These are phyloP conservation scores for Brassica nigra DNA, from an alignment of 345 rosid genomes.

Conservation along the genomic window DNA sequence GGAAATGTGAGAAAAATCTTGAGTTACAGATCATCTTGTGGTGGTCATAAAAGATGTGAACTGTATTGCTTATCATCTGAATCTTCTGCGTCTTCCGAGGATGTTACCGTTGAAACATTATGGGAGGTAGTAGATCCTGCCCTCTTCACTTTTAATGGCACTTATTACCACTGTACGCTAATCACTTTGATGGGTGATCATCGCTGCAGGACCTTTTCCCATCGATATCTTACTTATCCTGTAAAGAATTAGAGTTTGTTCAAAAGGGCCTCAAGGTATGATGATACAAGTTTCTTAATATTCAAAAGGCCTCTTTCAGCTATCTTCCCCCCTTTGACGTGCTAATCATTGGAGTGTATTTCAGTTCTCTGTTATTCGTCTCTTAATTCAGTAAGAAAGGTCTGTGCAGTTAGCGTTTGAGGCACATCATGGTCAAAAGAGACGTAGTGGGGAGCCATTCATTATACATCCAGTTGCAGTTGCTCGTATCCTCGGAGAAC, in stretches of 20 bases:
- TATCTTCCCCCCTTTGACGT: neutral
- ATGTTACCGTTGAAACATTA: constrained; percentile 71
- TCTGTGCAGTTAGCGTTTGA: constrained; percentile 82
- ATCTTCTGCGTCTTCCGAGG: constrained; percentile 45
- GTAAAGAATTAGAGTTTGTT: constrained; percentile 82
- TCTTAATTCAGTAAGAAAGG: constrained; percentile 41
- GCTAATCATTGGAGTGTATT: constrained; percentile 5
- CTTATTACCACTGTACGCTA: neutral
- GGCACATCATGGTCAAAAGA: constrained; percentile 96
- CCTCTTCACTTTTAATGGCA: constrained; percentile 14
- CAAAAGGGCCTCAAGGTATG: constrained; percentile 75
- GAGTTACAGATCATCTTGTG: constrained; percentile 48
- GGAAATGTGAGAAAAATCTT: constrained; percentile 45
- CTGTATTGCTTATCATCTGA: constrained; percentile 51
- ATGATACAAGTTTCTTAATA: constrained; percentile 24
- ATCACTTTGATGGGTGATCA: constrained; percentile 10
- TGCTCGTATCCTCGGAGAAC: constrained; percentile 95
- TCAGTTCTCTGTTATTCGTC: constrained; percentile 20
- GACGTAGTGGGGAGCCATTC: constrained; percentile 99
- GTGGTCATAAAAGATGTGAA: constrained; percentile 58
- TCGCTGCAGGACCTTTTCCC: constrained; percentile 50
- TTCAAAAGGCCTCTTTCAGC: constrained; percentile 14
- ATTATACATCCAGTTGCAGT: constrained; percentile 98
- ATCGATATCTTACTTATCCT: constrained; percentile 71
- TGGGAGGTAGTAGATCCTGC: constrained; percentile 75